Base-by-base conservation (phyloP, 2,329 filamentous ascomycete species). In the Westerdykella ornata region DNA sequence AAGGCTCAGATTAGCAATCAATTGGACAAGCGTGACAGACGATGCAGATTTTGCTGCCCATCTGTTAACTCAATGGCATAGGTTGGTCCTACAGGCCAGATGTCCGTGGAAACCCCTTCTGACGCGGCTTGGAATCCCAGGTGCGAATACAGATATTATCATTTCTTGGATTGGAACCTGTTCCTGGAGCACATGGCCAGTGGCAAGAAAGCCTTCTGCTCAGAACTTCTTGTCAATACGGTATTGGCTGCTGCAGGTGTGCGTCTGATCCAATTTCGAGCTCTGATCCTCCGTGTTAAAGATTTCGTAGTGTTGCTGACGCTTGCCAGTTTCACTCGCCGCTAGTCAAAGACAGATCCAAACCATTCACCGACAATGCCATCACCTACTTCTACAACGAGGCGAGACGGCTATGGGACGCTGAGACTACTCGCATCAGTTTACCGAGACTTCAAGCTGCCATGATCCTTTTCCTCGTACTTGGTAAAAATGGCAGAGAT, bases 401-500 rank as follows among this genome's bases (percentile, higher is more conserved):
- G 44, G 56, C 59, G 3, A 49, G 46, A 20, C 49, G 53, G 7
- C 44, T 62, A 5, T 63, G 59, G 59, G 53, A 60, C 14, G 30
- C 47, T 1, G 58, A 53, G 38, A 47, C 53, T 31, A 49, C 50
- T 3, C 40, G 43, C 32, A 51, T 52, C 15, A 56, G 44, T 35
- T 38, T 63, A 30, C 48, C 58, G 3, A 54, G 47, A 20, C 35
- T 61, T 13, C 58, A 62, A 37, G 50, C 57, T 41, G 57, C 50
- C 5, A 36, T 60, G 34, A 51, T 54, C 38, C 40, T 63, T 3
- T 62, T 50, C 38, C 36, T 60, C 22, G 54, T 60, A 4, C 50
- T 61, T 18, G 58, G 54, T 3, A 63, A 62, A 33, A 49, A 60
- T 39, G 58, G 59, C 6, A 50, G 57, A 33, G 59, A 63, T 19